A percentile compares a stretch with the other conserved stretches of the same genome.
Evolutionary conservation across 1,284 basidiomycete genomes (phyloP).

Genomic region (Xerocomus cyaneibrunnescens): DNA sequence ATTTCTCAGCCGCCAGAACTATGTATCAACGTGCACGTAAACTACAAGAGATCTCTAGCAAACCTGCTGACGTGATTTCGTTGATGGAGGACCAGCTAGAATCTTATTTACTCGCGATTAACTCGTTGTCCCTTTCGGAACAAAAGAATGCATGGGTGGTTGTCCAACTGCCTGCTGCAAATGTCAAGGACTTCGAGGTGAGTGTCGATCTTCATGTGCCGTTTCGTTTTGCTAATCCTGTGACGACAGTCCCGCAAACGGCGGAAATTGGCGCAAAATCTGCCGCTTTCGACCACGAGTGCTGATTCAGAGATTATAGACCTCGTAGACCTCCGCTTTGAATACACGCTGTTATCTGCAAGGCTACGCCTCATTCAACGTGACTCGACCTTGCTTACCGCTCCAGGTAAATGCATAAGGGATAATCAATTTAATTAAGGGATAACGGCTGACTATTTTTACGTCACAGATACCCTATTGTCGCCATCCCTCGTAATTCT

Average conservation of each 20-base stretch:
- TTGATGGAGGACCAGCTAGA: slow-evolving; percentile 77
- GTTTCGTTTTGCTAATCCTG: slow-evolving; percentile 22
- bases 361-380: slow-evolving; percentile 73
- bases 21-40: slow-evolving; percentile 95
- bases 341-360: slow-evolving; percentile 79
- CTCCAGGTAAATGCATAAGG: slow-evolving; percentile 45
- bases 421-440: slow-evolving; percentile 12
- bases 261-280: slow-evolving; percentile 68
- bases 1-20: slow-evolving; percentile 69
- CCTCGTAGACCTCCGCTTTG: slow-evolving; percentile 80
- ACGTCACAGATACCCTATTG: slow-evolving; percentile 56
- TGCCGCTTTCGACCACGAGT: slow-evolving; percentile 74
- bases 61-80: slow-evolving; percentile 53
- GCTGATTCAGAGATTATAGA: slow-evolving; percentile 75
- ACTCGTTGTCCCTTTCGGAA: slow-evolving; percentile 84
- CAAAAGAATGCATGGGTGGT: slow-evolving; percentile 79
- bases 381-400: slow-evolving; percentile 51
- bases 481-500: slow-evolving; percentile 76
- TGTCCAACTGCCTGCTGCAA: slow-evolving; percentile 24
- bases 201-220: slow-evolving; percentile 24
- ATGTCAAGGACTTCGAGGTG: slow-evolving; percentile 30
- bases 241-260: slow-evolving; percentile 58
- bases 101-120: slow-evolving; percentile 85
- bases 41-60: slow-evolving; percentile 58
- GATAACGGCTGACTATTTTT: slow-evolving; percentile 18